Base-by-base conservation (phyloP, 306 rosid genomes). In the Vachellia pachyceras region DNA sequence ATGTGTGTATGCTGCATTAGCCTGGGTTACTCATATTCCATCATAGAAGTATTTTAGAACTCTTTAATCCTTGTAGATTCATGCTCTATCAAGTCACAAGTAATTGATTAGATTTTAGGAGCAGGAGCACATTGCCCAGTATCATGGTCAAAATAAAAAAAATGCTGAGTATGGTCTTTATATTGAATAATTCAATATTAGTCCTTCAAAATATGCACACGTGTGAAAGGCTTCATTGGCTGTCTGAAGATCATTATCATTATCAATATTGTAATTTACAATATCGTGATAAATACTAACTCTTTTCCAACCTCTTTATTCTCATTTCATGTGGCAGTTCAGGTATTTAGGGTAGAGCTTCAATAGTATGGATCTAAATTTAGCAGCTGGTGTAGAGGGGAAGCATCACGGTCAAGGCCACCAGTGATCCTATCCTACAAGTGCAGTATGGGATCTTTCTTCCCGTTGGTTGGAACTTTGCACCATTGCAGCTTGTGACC, bases 391-490 rank as follows among this genome's bases (percentile, higher is more conserved):
- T 58, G 66, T 69, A 50, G 25, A 55, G 75, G 71, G 57, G 84
- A 71, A 75, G 81, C 73, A 75, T 72, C 69, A 76, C 72, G 64
- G 10, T 76, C 82, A 76, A 79, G 79, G 80, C 80, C 73, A 63
- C 45, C 23, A 73, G 44, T 60, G 36, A 69, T 68, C 54, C 77
- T 82, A 45, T 68, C 54, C 77, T 75, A 37, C 58, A 46, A 74
- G 82, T 79, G 86, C 77, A 71, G 80, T 36, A 46, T 80, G 79
- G 80, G 84, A 57, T 83, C 52, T 79, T 78, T 64, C 66, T 74
- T 29, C 33, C 50, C 54, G 67, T 83, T 73, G 52, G 42, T 52
- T 72, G 65, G 73, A 52, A 40, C 68, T 35, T 69, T 60, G 65
- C 54, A 22, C 67, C 15, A 36, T 67, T 60, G 74, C 74, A 47